Evolutionary conservation across 2,329 filamentous ascomycete genomes (phyloP).

Genomic region (Lecanosticta acicola): DNA sequence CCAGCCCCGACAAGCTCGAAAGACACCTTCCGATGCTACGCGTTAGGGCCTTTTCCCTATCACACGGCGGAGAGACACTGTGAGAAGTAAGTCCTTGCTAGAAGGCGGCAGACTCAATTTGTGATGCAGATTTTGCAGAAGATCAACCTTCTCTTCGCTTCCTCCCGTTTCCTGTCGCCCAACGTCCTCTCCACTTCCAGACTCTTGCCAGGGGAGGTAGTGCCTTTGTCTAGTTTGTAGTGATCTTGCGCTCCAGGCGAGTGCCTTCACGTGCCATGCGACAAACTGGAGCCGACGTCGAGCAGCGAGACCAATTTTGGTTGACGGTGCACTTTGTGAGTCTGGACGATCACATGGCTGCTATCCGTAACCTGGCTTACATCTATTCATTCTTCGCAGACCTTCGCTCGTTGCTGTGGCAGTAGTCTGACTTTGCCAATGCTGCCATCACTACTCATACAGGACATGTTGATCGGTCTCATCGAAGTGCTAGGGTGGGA

Average conservation of each 20-base stretch:
- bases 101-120: no score
- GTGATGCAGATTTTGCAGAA: neutral
- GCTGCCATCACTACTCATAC: slow-evolving; percentile 5
- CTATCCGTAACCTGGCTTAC: neutral
- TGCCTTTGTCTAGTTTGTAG: neutral
- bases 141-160: slow-evolving; percentile 11
- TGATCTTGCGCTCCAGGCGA: neutral
- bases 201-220: neutral
- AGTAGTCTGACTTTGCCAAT: slow-evolving; percentile 7
- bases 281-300: neutral
- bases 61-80: no score
- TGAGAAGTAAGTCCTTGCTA: no score
- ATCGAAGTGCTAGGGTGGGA: slow-evolving; percentile 15
- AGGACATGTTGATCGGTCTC: slow-evolving; percentile 7
- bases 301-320: slow-evolving; percentile 2
- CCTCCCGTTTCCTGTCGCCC: slow-evolving; percentile 1
- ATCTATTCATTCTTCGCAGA: neutral
- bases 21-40: no score
- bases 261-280: neutral
- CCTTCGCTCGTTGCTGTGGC: slow-evolving; percentile 13
- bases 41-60: no score
- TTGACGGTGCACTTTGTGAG: slow-evolving; percentile 6
- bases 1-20: neutral
- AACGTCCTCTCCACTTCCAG: neutral
- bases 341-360: neutral